phyloP scores from a whole-genome alignment of 768 basidiomycete species.

The Boletus bicolor region DNA sequence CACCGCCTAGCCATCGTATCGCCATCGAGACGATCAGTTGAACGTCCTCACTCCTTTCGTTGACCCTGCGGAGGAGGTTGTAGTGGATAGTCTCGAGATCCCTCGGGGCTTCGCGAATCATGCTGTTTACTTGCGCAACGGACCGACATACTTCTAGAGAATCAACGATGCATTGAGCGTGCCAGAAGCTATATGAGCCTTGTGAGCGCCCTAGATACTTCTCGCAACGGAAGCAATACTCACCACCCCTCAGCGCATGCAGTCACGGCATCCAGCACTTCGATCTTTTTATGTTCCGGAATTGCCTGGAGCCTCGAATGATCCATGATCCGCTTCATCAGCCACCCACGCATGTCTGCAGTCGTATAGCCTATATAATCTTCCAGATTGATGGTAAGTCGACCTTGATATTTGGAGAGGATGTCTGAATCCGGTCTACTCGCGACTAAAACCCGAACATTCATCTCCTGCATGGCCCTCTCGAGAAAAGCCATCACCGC shows the following conservation, averaged over 20 bases:
- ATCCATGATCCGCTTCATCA: slow-evolving; percentile 25
- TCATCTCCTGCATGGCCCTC: slow-evolving; percentile 18
- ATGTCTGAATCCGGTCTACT: slow-evolving; percentile 24
- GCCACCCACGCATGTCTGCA: slow-evolving; percentile 23
- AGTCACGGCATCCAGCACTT: slow-evolving; percentile 18
- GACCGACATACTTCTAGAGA: slow-evolving; percentile 27
- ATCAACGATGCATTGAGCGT: slow-evolving; percentile 27
- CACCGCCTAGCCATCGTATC: slow-evolving; percentile 23
- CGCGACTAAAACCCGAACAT: slow-evolving; percentile 24
- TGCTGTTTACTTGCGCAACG: slow-evolving; percentile 21
- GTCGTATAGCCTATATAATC: slow-evolving; percentile 20
- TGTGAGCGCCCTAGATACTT: background rate
- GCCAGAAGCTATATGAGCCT: slow-evolving; percentile 22
- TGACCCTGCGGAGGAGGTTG: slow-evolving; percentile 19
- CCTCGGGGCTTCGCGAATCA: slow-evolving; percentile 15
- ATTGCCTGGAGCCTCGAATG: slow-evolving; percentile 23
- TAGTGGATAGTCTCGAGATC: slow-evolving; percentile 23
- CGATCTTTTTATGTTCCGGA: slow-evolving; percentile 21
- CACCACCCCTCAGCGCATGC: slow-evolving; percentile 18
- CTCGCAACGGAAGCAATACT: background rate
- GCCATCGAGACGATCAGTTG: slow-evolving; percentile 25
- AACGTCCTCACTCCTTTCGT: slow-evolving; percentile 24
- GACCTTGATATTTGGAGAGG: slow-evolving; percentile 13
- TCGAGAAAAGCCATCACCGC: slow-evolving; percentile 24
- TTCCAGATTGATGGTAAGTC: slow-evolving; percentile 21